Evolutionary conservation across 225 moss, liverwort and hornwort genomes (phyloP).

Genomic region (Lunularia cruciata): DNA sequence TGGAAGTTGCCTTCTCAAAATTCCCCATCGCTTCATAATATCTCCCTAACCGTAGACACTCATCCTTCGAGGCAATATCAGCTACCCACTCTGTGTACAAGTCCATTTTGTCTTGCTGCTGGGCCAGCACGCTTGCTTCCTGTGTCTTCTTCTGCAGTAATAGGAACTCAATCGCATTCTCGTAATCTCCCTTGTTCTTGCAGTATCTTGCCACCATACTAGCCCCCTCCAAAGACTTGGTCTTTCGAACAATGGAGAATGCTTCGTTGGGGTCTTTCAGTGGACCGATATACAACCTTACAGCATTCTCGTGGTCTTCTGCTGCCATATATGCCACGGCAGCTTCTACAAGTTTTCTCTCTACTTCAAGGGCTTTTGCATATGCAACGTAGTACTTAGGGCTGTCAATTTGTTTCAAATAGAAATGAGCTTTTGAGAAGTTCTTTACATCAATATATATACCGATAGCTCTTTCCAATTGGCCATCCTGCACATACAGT

Average conservation of each 20-base stretch:
- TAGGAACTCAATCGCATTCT: constrained; percentile 70
- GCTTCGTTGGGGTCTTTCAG: constrained; percentile 59
- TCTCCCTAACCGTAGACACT: constrained; percentile 63
- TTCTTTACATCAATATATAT: constrained; percentile 40
- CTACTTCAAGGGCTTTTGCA: constrained; percentile 55
- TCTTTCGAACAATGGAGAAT: constrained; percentile 52
- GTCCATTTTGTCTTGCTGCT: constrained; percentile 80
- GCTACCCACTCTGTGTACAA: constrained; percentile 64
- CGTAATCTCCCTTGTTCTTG: constrained; percentile 65
- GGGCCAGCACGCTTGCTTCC: constrained; percentile 72
- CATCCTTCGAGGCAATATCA: constrained; percentile 58
- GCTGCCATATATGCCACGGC: constrained; percentile 53
- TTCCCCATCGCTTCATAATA: constrained; percentile 68
- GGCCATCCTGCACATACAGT: constrained; percentile 48
- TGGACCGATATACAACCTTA: constrained; percentile 53
- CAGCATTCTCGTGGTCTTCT: constrained; percentile 61
- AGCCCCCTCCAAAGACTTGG: constrained; percentile 70
- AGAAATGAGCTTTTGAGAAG: constrained; percentile 32
- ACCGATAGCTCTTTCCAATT: constrained; percentile 46
- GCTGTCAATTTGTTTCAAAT: constrained; percentile 32
- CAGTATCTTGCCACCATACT: constrained; percentile 49
- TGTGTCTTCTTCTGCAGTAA: constrained; percentile 72
- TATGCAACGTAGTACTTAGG: constrained; percentile 41
- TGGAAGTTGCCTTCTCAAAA: constrained; percentile 53
- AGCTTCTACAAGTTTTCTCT: constrained; percentile 54